Evolutionary conservation across 164 flowering plant genomes (phyloP).

Genomic region (Tetracentron sinense): DNA sequence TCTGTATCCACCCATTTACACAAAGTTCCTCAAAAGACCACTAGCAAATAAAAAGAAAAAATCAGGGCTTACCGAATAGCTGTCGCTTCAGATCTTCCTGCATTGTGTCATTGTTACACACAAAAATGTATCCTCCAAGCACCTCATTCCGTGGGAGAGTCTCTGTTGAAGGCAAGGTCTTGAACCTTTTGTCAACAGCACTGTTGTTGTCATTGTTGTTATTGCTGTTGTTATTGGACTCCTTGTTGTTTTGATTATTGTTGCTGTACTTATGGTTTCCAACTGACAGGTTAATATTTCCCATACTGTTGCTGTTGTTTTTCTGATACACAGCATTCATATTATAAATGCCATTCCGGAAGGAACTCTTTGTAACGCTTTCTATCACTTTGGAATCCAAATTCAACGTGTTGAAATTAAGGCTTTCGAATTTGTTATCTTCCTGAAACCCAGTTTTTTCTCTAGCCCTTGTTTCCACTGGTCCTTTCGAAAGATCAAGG

Average conservation of each 20-base stretch:
- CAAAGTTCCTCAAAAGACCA: background rate
- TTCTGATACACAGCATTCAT: constrained; percentile 61
- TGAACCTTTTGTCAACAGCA: constrained; percentile 83
- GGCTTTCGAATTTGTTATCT: constrained; percentile 69
- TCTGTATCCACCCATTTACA: no score
- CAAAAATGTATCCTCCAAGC: constrained; percentile 98
- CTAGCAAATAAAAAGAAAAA: background rate
- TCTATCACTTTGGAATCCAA: constrained; percentile 57
- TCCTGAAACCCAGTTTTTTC: constrained; percentile 62
- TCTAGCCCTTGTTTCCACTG: constrained; percentile 46
- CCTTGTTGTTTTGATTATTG: constrained; percentile 44
- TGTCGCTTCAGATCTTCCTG: constrained; percentile 88
- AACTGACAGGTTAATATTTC: constrained; percentile 25
- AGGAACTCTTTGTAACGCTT: constrained; percentile 33
- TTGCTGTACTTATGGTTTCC: constrained; percentile 46
- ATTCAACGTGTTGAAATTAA: constrained; percentile 63
- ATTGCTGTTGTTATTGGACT: constrained; percentile 26
- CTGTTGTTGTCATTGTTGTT: constrained; percentile 26
- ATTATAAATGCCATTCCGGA: constrained; percentile 43
- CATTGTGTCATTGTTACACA: constrained; percentile 97
- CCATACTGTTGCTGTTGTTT: constrained; percentile 26
- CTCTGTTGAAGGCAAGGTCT: constrained; percentile 90
- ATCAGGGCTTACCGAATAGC: constrained; percentile 65
- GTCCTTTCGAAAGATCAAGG: constrained; percentile 67
- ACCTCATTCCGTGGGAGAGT: constrained; percentile 86